Base-by-base conservation (phyloP, 495 filamentous ascomycete genomes). In the Penicillium flavigenum region DNA sequence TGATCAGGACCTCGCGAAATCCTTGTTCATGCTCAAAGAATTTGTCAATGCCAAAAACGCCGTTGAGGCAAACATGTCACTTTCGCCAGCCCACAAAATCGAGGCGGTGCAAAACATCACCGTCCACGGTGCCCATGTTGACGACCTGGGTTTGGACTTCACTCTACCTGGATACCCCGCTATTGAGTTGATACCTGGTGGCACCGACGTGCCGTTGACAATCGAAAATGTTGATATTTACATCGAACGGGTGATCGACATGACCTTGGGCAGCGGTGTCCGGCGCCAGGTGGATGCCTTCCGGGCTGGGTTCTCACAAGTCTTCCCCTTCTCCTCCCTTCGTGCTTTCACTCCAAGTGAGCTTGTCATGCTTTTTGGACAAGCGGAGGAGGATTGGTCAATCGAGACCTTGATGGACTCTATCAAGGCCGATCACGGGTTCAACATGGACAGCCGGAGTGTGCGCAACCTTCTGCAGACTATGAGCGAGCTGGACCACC, bases 381-480 rank as follows among this genome's bases (percentile, higher is more conserved):
- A 87, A 42, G 85, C 92, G 5, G 90, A 99, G 27, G 95, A 99
- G 66, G 95, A 99, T 66, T 99, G 95, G 95, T 89, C 89, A 24
- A 85, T 98, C 56, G 95, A 98, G 71, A 98, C 94, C 38, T 80
- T 98, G 24, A 96, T 93, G 84, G 95, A 99, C 67, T 96, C 93
- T 2, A 92, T 99, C 73, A 99, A 98, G 78, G 95, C 95, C n/a
- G 95, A 99, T 66, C 95, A 99, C 69, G 95, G 95, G 4, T 99
- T 91, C 79, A 98, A 98, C 62, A 94, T 99, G 86, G 95, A 99
- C 63, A 98, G 95, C 79, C 91, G 88, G 78, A 96, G 91, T 58
- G 94, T 99, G 34, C 90, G 85, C 41, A 98, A 99, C 64, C 67
- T 99, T 60, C 82, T 99, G 4, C 92, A 97, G 65, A 86, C 86